Percentiles rank a stretch among this genome's conserved stretches.
phyloP scores from a whole-genome alignment of 78 protist genomes.

The Andalucia godoyi region DNA sequence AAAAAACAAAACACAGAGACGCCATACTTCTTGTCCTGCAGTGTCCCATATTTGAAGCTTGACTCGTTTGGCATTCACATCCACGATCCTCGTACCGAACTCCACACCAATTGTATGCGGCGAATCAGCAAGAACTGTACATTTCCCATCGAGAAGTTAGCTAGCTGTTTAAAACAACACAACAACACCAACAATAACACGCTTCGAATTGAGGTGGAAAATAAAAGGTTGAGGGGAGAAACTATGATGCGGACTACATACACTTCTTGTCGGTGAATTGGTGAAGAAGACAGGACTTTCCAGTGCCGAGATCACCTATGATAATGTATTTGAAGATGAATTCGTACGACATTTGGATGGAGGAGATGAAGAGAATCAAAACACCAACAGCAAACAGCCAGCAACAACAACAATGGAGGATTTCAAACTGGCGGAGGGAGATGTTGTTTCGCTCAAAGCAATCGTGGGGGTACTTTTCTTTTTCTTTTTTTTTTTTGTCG shows the following conservation, averaged over 20 bases:
- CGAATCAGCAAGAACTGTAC: constrained; percentile 33
- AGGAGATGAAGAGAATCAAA: too few species aligned
- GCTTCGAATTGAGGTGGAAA: too few species aligned
- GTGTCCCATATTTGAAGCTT: constrained; percentile 82
- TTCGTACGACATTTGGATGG: too few species aligned
- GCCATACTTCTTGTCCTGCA: constrained; percentile 66
- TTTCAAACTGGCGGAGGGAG: too few species aligned
- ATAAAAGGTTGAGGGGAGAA: neutral
- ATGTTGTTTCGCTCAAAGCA: too few species aligned
- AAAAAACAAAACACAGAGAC: too few species aligned
- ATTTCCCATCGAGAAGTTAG: neutral
- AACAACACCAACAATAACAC: too few species aligned
- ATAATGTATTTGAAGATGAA: constrained; percentile 78
- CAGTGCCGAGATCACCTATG: constrained; percentile 82
- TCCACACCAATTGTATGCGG: constrained; percentile 89
- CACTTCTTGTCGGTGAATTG: constrained; percentile 68
- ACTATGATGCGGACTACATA: constrained; percentile 2
- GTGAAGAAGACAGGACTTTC: constrained; percentile 70
- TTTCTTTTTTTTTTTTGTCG: too few species aligned
- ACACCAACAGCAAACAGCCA: too few species aligned
- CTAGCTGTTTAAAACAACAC: too few species aligned
- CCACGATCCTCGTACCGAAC: constrained; percentile 62
- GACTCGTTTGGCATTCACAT: constrained; percentile 46
- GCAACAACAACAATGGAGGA: too few species aligned
- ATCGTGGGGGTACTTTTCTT: too few species aligned